These are phyloP conservation scores for Huntiella decipiens DNA, from an alignment of 2,329 filamentous ascomycete genomes.

Conservation along the genomic window DNA sequence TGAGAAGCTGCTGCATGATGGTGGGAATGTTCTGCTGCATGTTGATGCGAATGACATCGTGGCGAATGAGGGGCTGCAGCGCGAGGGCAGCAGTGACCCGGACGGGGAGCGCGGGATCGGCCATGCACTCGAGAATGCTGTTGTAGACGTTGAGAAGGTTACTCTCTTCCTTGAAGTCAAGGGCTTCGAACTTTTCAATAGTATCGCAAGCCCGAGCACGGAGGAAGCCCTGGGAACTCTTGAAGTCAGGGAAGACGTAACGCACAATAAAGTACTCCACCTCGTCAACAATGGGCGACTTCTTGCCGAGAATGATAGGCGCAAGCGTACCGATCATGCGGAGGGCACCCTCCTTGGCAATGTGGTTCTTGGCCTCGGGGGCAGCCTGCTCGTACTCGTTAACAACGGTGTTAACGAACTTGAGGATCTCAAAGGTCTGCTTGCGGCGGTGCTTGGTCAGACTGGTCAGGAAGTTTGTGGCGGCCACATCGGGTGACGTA, in stretches of 20 bases:
- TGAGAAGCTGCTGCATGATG: constrained; percentile 97
- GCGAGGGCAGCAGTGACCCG: constrained; percentile 86
- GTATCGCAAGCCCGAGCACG: constrained; percentile 92
- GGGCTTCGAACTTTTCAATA: constrained; percentile 90
- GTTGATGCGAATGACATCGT: constrained; percentile 79
- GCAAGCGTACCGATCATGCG: constrained; percentile 94
- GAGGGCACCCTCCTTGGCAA: constrained; percentile 89
- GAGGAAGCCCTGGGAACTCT: constrained; percentile 77
- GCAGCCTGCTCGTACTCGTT: constrained; percentile 75
- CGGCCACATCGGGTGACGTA: constrained; percentile 82
- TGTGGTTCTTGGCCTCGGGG: constrained; percentile 77
- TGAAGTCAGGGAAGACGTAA: constrained; percentile 96
- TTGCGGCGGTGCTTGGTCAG: constrained; percentile 88
- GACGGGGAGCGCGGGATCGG: constrained; percentile 80
- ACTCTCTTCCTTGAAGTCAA: constrained; percentile 91
- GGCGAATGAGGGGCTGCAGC: constrained; percentile 83
- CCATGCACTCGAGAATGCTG: constrained; percentile 93
- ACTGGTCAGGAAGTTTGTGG: constrained; percentile 89
- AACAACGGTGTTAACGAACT: constrained; percentile 87
- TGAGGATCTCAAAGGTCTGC: constrained; percentile 85
- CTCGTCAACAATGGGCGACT: constrained; percentile 92
- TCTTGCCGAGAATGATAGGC: constrained; percentile 88
- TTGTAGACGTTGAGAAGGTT: constrained; percentile 93
- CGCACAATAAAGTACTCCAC: constrained; percentile 97
- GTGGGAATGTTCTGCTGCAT: constrained; percentile 98